These are phyloP conservation scores for Amanita fuliginea DNA, from an alignment of 768 basidiomycete genomes.

Conservation along the genomic window DNA sequence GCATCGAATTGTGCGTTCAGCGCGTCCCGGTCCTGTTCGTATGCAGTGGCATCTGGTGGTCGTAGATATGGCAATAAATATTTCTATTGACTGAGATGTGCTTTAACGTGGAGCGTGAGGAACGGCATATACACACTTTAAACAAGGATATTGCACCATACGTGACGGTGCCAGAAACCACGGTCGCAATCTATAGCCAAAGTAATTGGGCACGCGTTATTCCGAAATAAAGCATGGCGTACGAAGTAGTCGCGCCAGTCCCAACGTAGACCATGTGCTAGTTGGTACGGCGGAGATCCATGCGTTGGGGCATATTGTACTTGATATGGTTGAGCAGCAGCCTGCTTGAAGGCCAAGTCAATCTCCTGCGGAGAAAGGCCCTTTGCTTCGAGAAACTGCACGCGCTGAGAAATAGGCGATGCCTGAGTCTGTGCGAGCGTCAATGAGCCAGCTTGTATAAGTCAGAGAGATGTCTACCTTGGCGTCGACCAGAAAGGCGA, in stretches of 20 bases:
- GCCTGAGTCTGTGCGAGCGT: slow-evolving; percentile 46
- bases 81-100: slow-evolving; percentile 43
- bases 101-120: not conserved
- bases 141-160: slow-evolving; percentile 77
- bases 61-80: slow-evolving; percentile 83
- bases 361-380: slow-evolving; percentile 80
- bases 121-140: slow-evolving; percentile 34
- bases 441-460: not conserved
- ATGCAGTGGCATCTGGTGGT: slow-evolving; percentile 81
- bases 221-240: slow-evolving; percentile 18
- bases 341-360: slow-evolving; percentile 69
- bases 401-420: slow-evolving; percentile 71
- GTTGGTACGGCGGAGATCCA: slow-evolving; percentile 7
- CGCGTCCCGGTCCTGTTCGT: slow-evolving; percentile 79
- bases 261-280: slow-evolving; percentile 39
- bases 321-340: slow-evolving; percentile 21
- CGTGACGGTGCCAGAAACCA: slow-evolving; percentile 76
- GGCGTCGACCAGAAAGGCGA: slow-evolving; percentile 77
- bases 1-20: slow-evolving; percentile 86
- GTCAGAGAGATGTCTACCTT: slow-evolving; percentile 34
- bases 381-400: slow-evolving; percentile 94
- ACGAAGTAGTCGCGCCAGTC: slow-evolving; percentile 99
- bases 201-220: slow-evolving; percentile 15
- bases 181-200: slow-evolving; percentile 69
- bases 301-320: not conserved